Evolutionary conservation across 1,139 yeast genomes (phyloP), one percentile per base, ranked within the genome.

Genomic region (Zhuliangozyma blackwelliae): DNA sequence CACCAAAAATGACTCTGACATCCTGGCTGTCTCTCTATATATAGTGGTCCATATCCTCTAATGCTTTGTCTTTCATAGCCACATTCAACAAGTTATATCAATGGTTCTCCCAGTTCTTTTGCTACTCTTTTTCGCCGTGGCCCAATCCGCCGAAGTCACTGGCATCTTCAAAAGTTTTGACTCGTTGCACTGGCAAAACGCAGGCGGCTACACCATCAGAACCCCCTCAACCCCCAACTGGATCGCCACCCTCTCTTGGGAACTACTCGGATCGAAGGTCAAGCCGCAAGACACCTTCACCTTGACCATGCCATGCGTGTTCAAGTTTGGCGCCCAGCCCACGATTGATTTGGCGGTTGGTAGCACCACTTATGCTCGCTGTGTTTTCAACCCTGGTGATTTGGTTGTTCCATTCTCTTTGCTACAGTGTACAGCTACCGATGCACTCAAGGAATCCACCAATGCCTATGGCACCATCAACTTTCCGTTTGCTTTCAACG

Each of bases 251-350:
- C 36, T 62, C n/a, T 37, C 41, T 3, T 63, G 68, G 68, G 27
- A 34, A 1, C 44, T 63, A 7, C 34, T 39, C 10, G 57, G 57
- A n/a, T 22, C 49, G 5, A 37, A 45, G 1, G 49, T 53, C 3
- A 27, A 37, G 2, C 39, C 63, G 0, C 65, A 66, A 11, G 68
- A 63, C 40, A 61, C 67, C 7, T 62, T 63, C 45, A 47, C 56
- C 1, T 55, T 63, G 34, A 38, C 37, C 13, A 42, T 63, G 45
- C 65, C 65, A 5, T 52, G 63, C 47, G 67, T 58, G 3, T 62
- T 50, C 41, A 59, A 58, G 38, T 59, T 61, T 35, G 33, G 59
- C 5, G 22, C 46, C 5, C 28, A 47, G 13, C 5, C 40, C 6
- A 28, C 49, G 3, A 34, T 60, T 5, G 31, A 40, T 13, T 50